Evolutionary conservation across 495 filamentous ascomycete genomes (phyloP).

Genomic region (Antarctomyces pellizariae): DNA sequence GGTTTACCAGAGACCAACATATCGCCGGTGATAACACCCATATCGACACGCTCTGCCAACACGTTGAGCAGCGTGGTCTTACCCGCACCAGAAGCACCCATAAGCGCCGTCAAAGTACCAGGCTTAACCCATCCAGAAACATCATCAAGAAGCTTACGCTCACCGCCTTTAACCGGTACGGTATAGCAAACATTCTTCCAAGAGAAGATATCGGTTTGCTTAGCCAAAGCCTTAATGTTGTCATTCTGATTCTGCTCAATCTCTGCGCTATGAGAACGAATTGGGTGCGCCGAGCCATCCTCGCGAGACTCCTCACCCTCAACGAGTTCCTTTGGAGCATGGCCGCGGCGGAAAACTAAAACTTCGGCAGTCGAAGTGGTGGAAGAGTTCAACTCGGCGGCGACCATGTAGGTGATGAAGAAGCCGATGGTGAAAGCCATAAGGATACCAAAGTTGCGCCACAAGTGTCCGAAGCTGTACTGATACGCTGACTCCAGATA

Average conservation of each 20-base stretch:
- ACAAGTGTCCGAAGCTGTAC: constrained; percentile 38
- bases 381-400: constrained; percentile 51
- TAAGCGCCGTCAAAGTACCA: constrained; percentile 72
- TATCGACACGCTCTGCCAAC: constrained; percentile 55
- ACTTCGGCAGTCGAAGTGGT: constrained; percentile 78
- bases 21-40: constrained; percentile 68
- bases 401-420: constrained; percentile 37
- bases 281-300: constrained; percentile 15
- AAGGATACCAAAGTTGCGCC: constrained; percentile 69
- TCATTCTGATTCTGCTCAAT: constrained; percentile 23
- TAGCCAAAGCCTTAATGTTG: constrained; percentile 24
- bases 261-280: constrained; percentile 13
- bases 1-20: constrained; percentile 64
- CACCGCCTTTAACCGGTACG: constrained; percentile 62
- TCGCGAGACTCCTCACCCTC: constrained; percentile 27
- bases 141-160: constrained; percentile 54
- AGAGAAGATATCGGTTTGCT: constrained; percentile 52
- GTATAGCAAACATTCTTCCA: constrained; percentile 77
- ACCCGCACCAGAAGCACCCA: constrained; percentile 53
- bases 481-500: constrained; percentile 37
- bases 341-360: constrained; percentile 58
- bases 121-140: constrained; percentile 85
- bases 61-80: constrained; percentile 55
- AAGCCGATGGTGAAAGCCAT: constrained; percentile 50
- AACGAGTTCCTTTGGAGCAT: constrained; percentile 32